Base-by-base conservation (phyloP, 768 basidiomycete species). In the Dentipellis fragilis region DNA sequence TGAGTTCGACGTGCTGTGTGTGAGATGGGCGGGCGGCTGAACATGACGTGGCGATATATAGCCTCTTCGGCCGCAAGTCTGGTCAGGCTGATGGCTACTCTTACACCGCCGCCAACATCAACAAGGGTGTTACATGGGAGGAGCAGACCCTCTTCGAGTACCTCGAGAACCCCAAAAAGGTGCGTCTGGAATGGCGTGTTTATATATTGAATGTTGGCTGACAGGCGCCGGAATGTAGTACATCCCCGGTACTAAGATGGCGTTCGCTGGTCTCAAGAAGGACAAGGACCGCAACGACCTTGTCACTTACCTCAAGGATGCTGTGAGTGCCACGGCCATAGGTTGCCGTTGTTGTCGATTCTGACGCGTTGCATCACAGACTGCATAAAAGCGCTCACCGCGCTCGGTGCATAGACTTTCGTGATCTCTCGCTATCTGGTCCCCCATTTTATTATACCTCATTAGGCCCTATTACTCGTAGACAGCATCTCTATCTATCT, bases 231-330 rank as follows among this genome's bases (percentile, higher is more conserved):
- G 10, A 38, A 19, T 29, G 0, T 57, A 90, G 88, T 93, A 93
- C 75, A 94, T 94, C 62, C 91, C 91, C 39, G 93, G 94, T 49
- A 96, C 94, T 51, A 96, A 95, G 78, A 97, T 97, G 94, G 94
- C 93, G 56, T 97, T 96, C 64, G 93, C 93, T 62, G 95, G 95
- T 66, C 74, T 98, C 69, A 98, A 97, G 86, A 98, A 97, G 83
- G 91, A 91, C 10, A 92, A 93, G 80, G 94, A 97, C 71, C 85
- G 94, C 75, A 89, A 84, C 69, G 94, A 98, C 75, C 84, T 98
- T 65, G 80, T 97, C 66, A 83, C 93, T 57, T 83, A 77, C 69
- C 77, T 94, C 65, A 89, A 89, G 77, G 80, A 84, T 52, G 67
- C 80, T 54, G 89, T 89, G 66, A 59, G 86, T 75, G 4, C 17